These are phyloP conservation scores for Westerdykella aurantiaca DNA, from an alignment of 2,329 filamentous ascomycete genomes.

Conservation along the genomic window DNA sequence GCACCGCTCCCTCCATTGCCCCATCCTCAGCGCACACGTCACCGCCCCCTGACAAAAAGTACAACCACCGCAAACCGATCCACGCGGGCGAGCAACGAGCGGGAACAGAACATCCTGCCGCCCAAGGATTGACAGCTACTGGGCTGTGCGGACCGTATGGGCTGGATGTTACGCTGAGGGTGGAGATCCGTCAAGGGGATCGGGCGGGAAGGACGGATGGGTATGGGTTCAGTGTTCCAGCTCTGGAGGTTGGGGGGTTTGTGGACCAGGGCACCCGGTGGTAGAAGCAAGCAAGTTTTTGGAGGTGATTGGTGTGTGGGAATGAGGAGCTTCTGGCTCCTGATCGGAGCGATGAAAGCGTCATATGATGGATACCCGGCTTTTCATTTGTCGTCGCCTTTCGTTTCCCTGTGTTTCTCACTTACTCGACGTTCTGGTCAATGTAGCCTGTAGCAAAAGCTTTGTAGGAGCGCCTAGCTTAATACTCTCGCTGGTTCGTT, in stretches of 20 bases:
- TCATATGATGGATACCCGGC: no score
- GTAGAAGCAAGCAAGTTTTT: conserved; percentile 1
- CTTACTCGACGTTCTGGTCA: no score
- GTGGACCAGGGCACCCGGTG: conserved; percentile 7
- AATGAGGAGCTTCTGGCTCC: no score
- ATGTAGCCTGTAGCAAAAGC: no score
- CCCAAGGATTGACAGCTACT: conserved; percentile 41
- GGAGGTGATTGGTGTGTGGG: no score
- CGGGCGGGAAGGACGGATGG: conserved; percentile 43
- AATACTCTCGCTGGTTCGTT: no score
- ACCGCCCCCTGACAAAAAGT: conserved; percentile 44
- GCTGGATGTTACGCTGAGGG: conserved; percentile 44
- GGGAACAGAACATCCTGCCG: conserved; percentile 72
- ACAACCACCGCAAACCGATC: conserved; percentile 58
- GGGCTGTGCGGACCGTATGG: conserved; percentile 42
- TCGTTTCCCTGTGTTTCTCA: no score
- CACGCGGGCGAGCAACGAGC: conserved; percentile 71
- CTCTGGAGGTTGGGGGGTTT: conserved; percentile 27
- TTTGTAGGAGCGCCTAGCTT: no score
- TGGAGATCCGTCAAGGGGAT: conserved; percentile 44
- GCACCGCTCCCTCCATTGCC: conserved; percentile 15
- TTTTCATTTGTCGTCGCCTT: no score
- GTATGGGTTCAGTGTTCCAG: conserved; percentile 47
- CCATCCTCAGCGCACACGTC: conserved; percentile 16
- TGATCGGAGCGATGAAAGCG: no score